Conservation (phyloP, 257 asterid genomes). For the Petrea volubilis region DNA sequence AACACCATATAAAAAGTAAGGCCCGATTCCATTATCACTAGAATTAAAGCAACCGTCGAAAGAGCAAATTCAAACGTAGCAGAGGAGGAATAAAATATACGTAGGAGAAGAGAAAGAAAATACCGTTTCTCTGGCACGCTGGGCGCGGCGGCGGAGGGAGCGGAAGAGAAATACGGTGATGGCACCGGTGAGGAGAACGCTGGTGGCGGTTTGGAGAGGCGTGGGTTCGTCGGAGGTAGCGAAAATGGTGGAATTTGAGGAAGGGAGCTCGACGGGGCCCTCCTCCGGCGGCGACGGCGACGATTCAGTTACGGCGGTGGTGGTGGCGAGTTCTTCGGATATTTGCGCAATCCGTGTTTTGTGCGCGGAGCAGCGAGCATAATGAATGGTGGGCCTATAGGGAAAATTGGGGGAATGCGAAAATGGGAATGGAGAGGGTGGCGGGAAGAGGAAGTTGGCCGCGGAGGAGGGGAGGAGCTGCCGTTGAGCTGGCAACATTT, state of each 20-base stretch:
- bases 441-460: constrained; percentile 22
- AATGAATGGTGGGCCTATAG: constrained; percentile 5
- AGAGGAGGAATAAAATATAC: background rate
- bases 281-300: constrained; percentile 28
- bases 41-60: too few species aligned
- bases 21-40: too few species aligned
- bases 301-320: background rate
- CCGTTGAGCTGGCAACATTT: constrained; percentile 47
- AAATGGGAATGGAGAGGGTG: constrained; percentile 22
- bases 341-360: constrained; percentile 31
- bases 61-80: background rate
- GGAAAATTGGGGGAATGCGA: constrained; percentile 25
- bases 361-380: constrained; percentile 26
- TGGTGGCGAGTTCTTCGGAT: constrained; percentile 39
- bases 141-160: constrained; percentile 85
- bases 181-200: constrained; percentile 92
- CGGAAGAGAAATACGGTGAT: constrained; percentile 77
- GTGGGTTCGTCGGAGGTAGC: constrained; percentile 55
- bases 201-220: constrained; percentile 75
- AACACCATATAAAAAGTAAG: background rate
- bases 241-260: constrained; percentile 48
- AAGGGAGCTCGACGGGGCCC: constrained; percentile 74
- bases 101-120: background rate
- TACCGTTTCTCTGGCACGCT: constrained; percentile 80
- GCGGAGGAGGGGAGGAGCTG: constrained; percentile 34